Base-by-base conservation (phyloP, 495 filamentous ascomycete species). In the Glonium stellatum region DNA sequence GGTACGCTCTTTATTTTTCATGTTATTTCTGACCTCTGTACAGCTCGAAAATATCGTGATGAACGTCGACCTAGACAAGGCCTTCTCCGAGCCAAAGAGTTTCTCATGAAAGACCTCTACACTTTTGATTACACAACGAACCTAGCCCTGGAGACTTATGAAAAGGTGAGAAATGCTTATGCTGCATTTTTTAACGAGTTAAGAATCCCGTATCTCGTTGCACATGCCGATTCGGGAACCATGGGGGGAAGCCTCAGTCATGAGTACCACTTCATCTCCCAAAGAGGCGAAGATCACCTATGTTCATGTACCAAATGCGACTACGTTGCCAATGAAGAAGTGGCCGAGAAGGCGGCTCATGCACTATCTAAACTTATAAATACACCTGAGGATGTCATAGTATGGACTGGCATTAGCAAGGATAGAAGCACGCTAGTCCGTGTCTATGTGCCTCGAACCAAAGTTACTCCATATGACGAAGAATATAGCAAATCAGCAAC, bases 41-140 rank as follows among this genome's bases (percentile, higher is more conserved):
- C 48, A 89, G 86, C 89, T 5, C 82, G 92, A 44, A 98, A 98
- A 74, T 98, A 96, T 67, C 84, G 93, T 51, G 92, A 98, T 75
- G 93, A 98, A 68, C 79, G 83, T 41, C 80, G 93, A 23, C 93
- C 95, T 6, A 79, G 93, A 37, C 87, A 95, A 64, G 95, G 93
- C 12, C 78, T 97, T 1, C 79, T 98, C 11, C 84, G 93, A n/a
- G 87, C 89, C 0, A 84, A 88, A 60, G 93, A 98, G 66, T 98
- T 98, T 66, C 73, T 90, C 56, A 98, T 98, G 93, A 98, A 98
- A 73, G 93, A 98, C 71, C 81, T 98, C 0, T 98, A 98, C 69
- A 97, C 95, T 0, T 98, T 98, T 65, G 93, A 98, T 72, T 75
- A 77, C 56, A 86, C 74, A 39, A 67, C 79, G 1, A 68, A 82